Percentiles rank a stretch among this genome's conserved stretches.
These are phyloP conservation scores for Mesotaenium endlicherianum DNA, from an alignment of 139 green algal species.

Conservation along the genomic window DNA sequence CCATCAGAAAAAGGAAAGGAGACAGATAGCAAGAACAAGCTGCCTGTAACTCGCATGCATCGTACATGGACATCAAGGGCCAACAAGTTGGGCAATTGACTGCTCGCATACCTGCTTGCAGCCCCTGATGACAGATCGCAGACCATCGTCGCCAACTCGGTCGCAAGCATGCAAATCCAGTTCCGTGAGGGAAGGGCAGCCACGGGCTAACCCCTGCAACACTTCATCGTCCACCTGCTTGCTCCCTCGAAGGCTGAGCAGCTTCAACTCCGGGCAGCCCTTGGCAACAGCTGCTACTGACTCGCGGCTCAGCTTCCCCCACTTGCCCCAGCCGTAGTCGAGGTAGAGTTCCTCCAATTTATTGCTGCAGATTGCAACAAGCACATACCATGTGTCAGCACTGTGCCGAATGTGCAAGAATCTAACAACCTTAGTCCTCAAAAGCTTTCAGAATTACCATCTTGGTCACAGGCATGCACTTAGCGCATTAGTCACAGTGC, in stretches of 20 bases:
- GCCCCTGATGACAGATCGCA: background rate
- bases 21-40: too few relatives aligned
- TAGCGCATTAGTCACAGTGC: too few relatives aligned
- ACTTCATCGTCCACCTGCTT: conserved; percentile 11
- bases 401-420: too few relatives aligned
- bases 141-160: conserved; percentile 6
- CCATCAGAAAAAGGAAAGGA: too few relatives aligned
- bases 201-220: background rate
- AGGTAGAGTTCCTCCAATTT: conserved; percentile 26
- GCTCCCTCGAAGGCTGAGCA: conserved; percentile 30
- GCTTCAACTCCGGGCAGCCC: conserved; percentile 1
- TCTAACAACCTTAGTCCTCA: too few relatives aligned
- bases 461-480: too few relatives aligned
- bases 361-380: too few relatives aligned
- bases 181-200: conserved; percentile 10
- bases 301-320: background rate
- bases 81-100: too few relatives aligned
- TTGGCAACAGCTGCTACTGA: background rate
- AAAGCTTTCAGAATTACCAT: too few relatives aligned
- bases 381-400: too few relatives aligned
- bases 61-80: too few relatives aligned
- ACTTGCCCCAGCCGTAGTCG: conserved; percentile 18
- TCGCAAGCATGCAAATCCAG: conserved; percentile 35
- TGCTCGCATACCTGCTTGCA: conserved; percentile 27
- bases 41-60: too few relatives aligned